Evolutionary conservation across 495 filamentous ascomycete genomes (phyloP).

Genomic region (Penicillium maclennaniae): DNA sequence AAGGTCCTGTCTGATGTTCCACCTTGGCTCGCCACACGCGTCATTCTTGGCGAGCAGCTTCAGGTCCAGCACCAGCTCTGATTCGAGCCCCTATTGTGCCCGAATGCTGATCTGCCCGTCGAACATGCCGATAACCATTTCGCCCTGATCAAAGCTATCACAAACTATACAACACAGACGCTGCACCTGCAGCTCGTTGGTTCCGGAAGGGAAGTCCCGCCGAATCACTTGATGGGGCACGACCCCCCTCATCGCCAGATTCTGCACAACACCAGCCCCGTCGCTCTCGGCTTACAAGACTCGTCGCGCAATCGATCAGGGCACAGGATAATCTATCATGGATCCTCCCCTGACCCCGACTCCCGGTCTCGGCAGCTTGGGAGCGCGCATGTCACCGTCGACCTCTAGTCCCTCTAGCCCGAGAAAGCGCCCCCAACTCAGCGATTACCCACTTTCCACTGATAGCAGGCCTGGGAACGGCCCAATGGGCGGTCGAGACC

Average conservation of each 20-base stretch:
- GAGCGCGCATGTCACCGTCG: conserved; percentile 9
- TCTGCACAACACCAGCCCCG: not conserved
- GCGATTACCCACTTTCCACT: conserved; percentile 20
- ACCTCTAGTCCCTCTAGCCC: conserved; percentile 17
- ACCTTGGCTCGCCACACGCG: conserved; percentile 24
- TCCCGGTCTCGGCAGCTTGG: conserved; percentile 5
- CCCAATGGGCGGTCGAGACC: conserved; percentile 20
- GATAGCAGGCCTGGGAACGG: conserved; percentile 20
- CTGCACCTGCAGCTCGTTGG: not conserved
- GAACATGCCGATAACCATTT: conserved; percentile 8
- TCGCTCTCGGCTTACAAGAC: not conserved
- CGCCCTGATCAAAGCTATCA: conserved; percentile 7
- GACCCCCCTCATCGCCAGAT: not conserved
- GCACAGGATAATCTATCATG: conserved; percentile 4
- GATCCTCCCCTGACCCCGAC: conserved; percentile 19
- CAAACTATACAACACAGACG: conserved; percentile 2
- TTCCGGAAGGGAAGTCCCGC: not conserved
- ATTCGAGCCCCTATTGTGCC: conserved; percentile 7
- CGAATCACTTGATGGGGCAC: not conserved
- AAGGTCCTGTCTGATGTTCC: conserved; percentile 13
- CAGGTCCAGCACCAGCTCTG: conserved; percentile 11
- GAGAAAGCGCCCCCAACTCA: conserved; percentile 10
- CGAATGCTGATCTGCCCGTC: conserved; percentile 6
- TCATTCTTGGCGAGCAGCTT: conserved; percentile 18
- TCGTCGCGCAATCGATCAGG: not conserved